Percentiles rank a stretch among this genome's conserved stretches.
Evolutionary conservation across 805 yeast genomes (phyloP).

Genomic region (Wickerhamiella alocasiicola): DNA sequence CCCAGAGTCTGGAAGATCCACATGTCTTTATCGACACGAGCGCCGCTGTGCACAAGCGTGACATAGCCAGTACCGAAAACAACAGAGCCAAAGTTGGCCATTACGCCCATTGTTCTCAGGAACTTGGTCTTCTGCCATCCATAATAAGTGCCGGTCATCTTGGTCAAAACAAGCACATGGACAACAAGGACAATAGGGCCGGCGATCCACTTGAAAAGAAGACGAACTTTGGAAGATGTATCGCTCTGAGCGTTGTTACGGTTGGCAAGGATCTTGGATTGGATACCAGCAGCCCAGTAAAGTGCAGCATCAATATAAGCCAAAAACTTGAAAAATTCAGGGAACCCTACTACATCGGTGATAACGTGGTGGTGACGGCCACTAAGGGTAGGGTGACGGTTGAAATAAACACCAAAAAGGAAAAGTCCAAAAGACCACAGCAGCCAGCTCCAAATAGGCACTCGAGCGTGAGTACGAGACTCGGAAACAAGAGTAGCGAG

Average conservation of each 20-base stretch:
- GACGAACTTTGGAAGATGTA: neutral
- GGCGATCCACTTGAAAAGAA: neutral
- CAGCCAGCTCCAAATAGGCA: neutral
- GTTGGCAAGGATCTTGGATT: neutral
- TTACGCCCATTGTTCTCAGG: conserved; percentile 4
- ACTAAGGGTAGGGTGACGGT: conserved; percentile 5
- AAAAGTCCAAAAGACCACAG: conserved; percentile 5
- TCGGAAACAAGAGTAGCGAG: neutral
- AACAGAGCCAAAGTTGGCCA: conserved; percentile 1
- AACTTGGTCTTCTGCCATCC: neutral
- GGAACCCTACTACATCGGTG: conserved; percentile 8
- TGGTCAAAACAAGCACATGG: neutral
- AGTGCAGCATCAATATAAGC: neutral
- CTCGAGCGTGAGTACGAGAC: neutral
- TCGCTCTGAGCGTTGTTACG: neutral
- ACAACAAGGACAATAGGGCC: neutral
- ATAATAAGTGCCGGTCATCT: neutral
- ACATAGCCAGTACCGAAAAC: neutral
- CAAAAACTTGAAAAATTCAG: neutral
- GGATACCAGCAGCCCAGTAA: neutral
- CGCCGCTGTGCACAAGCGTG: neutral
- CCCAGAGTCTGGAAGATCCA: conserved; percentile 9
- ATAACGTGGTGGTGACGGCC: conserved; percentile 10
- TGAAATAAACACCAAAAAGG: conserved; percentile 8
- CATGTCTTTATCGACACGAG: conserved; percentile 2